Base-by-base conservation (phyloP, 768 basidiomycete genomes). In the Serendipita sp. region DNA sequence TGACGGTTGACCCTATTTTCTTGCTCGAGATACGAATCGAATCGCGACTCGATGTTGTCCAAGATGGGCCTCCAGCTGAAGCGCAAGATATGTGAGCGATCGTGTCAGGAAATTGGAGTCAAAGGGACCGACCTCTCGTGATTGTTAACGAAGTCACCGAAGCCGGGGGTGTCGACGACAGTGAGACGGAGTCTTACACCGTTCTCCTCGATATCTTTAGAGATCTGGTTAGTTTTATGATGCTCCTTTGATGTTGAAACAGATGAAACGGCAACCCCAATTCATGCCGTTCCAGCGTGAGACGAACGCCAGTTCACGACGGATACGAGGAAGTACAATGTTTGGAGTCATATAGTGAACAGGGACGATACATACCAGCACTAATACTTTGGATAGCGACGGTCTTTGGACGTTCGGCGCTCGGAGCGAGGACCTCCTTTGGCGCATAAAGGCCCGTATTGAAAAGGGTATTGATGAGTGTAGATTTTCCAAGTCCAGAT, bases 101-200 rank as follows among this genome's bases (percentile, higher is more conserved):
- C 18, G 48, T n/a, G 8, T n/a, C 6, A 50, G 48, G 29, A 5
- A 50, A 31, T 18, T 5, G 48, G n/a, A 40, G 40, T 13, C 16
- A 34, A 65, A 63, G 55, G 69, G 68, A 68, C 76, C 68, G 67
- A 91, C 92, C 93, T 93, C 72, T 96, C 92, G 69, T 96, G 91
- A 74, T 99, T 99, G 80, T 99, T 97, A 72, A 98, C 94, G 74
- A 96, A 98, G 74, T 99, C 96, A 66, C 96, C 96, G 71, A 97
- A 99, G 37, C 96, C 96, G 64, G 96, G 96, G 33, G 94, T 99
- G 73, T 99, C 96, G 67, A 99, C 96, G 66, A 99, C 95, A n/a
- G 93, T 98, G 64, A 99, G 77, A 72, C 93, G 92, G 48, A 98
- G 83, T 69, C 94, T 84, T 45, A 98, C 96, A 65, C 94, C 95